Evolutionary conservation across 2,329 filamentous ascomycete genomes (phyloP), one percentile per base, ranked within the genome.

Genomic region (Cercospora canescens): DNA sequence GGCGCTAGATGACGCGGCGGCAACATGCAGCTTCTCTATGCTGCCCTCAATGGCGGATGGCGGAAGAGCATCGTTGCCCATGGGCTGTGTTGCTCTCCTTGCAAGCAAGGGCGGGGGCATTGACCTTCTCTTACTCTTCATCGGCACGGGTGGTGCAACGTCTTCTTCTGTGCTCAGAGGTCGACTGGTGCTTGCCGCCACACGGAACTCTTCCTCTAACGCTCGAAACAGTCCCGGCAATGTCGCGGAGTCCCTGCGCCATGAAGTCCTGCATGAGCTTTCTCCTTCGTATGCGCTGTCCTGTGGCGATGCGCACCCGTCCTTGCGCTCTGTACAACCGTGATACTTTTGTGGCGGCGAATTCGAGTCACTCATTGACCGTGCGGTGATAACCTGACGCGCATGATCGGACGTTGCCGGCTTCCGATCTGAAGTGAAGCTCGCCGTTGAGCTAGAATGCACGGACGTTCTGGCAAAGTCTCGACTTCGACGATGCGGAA

Each of bases 201-300:
- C 65, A 35, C 69, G 55, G 35, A 65, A 60, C 21, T 70, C 63
- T 6, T 71, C 64, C 52, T 68, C 61, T 16, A 70, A 57, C 24
- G 68, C 62, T 21, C 56, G 60, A 48, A 71, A 68, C 5, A 72
- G 65, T 34, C 50, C 65, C 3, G 73, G 73, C 30, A 75, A 59
- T 6, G 74, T 75, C 3, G 68, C 66, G 4, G 74, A 75, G 39
- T 75, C 74, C 16, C 72, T 67, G 37, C 72, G 41, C 45, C 41
- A 58, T 11, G 65, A 67, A 4, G 39, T 34, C n/a, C 66, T 62
- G 9, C 41, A 65, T 11, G 68, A 65, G 26, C 34, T 32, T 16
- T 60, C 48, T 28, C 60, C 60, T 3, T 59, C 69, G 54, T 68
- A 71, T 28, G 64, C 69, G 58, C 70, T 70, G 35, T 70, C 70